These are phyloP conservation scores for Solanum sitiens DNA, from an alignment of 257 asterid species.

Conservation along the genomic window DNA sequence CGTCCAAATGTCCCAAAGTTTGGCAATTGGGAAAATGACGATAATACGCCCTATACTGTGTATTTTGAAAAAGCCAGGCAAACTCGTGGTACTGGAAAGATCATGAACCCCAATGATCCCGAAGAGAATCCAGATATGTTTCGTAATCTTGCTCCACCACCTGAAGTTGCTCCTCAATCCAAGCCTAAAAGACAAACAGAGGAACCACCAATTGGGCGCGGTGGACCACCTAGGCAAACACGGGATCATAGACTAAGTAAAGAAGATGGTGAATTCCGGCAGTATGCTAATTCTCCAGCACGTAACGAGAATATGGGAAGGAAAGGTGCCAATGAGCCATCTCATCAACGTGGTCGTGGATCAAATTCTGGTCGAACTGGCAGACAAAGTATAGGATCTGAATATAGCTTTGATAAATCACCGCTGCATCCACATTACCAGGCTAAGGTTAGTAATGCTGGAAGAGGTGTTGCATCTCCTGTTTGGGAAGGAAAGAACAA, in stretches of 20 bases:
- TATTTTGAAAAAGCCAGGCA: slow-evolving; percentile 70
- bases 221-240: slow-evolving; percentile 20
- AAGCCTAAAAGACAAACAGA: slow-evolving; percentile 13
- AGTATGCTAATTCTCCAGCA: slow-evolving; percentile 28
- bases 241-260: slow-evolving; percentile 20
- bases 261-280: slow-evolving; percentile 34
- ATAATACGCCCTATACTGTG: slow-evolving; percentile 56
- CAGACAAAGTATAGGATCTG: slow-evolving; percentile 48
- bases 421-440: slow-evolving; percentile 59
- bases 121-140: slow-evolving; percentile 54
- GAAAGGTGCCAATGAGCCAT: slow-evolving; percentile 22
- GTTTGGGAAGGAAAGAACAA: slow-evolving; percentile 45
- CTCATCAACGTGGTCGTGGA: slow-evolving; percentile 13
- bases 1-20: slow-evolving; percentile 59
- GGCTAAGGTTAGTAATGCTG: slow-evolving; percentile 20
- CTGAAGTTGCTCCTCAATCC: slow-evolving; percentile 15
- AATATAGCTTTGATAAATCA: slow-evolving; percentile 53
- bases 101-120: slow-evolving; percentile 77
- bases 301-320: slow-evolving; percentile 22
- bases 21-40: slow-evolving; percentile 73
- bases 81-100: slow-evolving; percentile 47
- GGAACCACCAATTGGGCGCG: slow-evolving; percentile 27
- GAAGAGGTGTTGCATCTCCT: slow-evolving; percentile 44
- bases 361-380: slow-evolving; percentile 27
- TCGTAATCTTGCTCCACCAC: slow-evolving; percentile 11